Conservation (phyloP, 345 rosid genomes). For the Nephelium lappaceum region DNA sequence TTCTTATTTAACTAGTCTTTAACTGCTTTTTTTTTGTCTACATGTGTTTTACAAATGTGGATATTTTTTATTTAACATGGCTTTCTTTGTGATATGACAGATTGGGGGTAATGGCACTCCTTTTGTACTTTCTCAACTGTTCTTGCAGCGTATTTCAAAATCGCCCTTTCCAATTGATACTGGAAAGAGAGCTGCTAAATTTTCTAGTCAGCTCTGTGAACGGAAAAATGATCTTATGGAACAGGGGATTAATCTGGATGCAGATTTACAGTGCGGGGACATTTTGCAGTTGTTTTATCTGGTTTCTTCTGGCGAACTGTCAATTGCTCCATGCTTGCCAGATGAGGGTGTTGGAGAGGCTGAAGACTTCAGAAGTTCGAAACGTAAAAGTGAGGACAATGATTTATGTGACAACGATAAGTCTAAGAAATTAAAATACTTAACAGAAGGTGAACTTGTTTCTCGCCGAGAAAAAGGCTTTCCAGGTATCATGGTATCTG, state of each 20-base stretch:
- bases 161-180: slow-evolving; percentile 78
- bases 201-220: slow-evolving; percentile 72
- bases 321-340: slow-evolving; percentile 67
- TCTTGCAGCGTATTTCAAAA: slow-evolving; percentile 70
- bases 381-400: slow-evolving; percentile 66
- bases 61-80: slow-evolving; percentile 5
- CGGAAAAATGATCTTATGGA: slow-evolving; percentile 58
- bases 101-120: slow-evolving; percentile 83
- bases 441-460: slow-evolving; percentile 71
- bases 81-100: slow-evolving; percentile 48
- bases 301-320: slow-evolving; percentile 77
- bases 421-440: slow-evolving; percentile 61
- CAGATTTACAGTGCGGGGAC: slow-evolving; percentile 93
- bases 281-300: slow-evolving; percentile 70
- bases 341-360: slow-evolving; percentile 94
- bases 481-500: slow-evolving; percentile 74
- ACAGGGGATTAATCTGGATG: slow-evolving; percentile 54
- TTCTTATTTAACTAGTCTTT: slow-evolving; percentile 2
- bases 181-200: slow-evolving; percentile 78
- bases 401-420: slow-evolving; percentile 51
- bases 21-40: neutral
- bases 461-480: slow-evolving; percentile 93
- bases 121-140: slow-evolving; percentile 76
- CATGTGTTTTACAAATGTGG: neutral
- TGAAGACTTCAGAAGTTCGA: slow-evolving; percentile 74